Evolutionary conservation across 768 basidiomycete species (phyloP), one percentile per base, ranked within the genome.

Genomic region (Mycena rebaudengoi): DNA sequence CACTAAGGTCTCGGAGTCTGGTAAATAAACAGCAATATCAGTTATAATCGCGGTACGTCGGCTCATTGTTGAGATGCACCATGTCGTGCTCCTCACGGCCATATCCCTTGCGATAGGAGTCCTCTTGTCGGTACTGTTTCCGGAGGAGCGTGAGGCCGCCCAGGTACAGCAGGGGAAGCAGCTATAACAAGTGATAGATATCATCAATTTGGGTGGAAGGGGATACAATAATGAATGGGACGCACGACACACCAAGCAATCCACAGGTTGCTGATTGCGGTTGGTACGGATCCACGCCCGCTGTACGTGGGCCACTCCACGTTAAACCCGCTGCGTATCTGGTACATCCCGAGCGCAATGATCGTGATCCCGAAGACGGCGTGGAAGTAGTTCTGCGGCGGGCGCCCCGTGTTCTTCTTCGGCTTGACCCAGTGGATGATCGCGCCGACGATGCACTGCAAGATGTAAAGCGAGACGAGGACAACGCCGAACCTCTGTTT

Each of bases 341-440:
- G 84, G 64, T 80, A 86, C 44, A 84, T 74, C 25, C 85, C 78
- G 11, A 87, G 73, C 7, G 70, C 83, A 53, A 89, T 80, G 49
- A 85, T 81, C 11, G 78, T 46, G 29, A 89, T 68, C 0, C 88
- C 89, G 1, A 88, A 56, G 14, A 85, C 60, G 13, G 85, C 87
- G 67, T 90, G 88, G 26, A 82, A 29, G 70, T 87, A 89, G 69
- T 90, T 88, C 64, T 83, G 87, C 44, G 79, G 71, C 8, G 83
- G 88, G 28, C 83, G 83, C 28, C 75, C 66, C 0, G 64, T 66
- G 7, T 69, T 52, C 35, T 73, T 62, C 20, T 75, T 77, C 33
- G 80, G 79, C 70, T 88, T 87, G 59, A 85, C 67, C 67, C 75
- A 86, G 65, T 88, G 87, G 60, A 88, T 84, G 54, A 85, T 53